Conservation (phyloP, 345 rosid species). For the Pseudoturritis turrita region DNA sequence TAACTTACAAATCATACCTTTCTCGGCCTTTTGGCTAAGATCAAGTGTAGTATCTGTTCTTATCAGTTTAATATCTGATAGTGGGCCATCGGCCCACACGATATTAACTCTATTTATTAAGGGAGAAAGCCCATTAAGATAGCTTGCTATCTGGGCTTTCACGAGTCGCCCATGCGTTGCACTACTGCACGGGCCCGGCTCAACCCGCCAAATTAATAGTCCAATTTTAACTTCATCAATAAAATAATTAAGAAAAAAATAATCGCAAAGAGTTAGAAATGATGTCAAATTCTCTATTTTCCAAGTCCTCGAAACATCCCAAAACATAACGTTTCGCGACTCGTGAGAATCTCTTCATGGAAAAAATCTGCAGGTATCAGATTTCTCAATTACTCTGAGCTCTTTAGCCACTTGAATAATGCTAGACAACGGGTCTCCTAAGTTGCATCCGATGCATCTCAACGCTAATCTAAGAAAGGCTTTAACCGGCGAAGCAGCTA, state of each 20-base stretch:
- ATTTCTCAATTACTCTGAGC: slow-evolving; percentile 6
- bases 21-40: slow-evolving; percentile 66
- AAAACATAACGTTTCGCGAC: too few relatives aligned
- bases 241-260: too few relatives aligned
- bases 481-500: background rate
- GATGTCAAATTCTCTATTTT: too few relatives aligned
- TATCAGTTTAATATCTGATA: slow-evolving; percentile 45
- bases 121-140: background rate
- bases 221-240: too few relatives aligned
- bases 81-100: background rate
- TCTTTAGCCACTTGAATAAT: slow-evolving; percentile 20
- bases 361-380: background rate
- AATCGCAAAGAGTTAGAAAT: too few relatives aligned
- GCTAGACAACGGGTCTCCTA: slow-evolving; percentile 11
- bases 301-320: too few relatives aligned
- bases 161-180: background rate
- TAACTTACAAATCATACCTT: slow-evolving; percentile 29
- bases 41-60: slow-evolving; percentile 58
- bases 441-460: slow-evolving; percentile 17
- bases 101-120: background rate
- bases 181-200: slow-evolving; percentile 14
- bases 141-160: slow-evolving; percentile 2
- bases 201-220: background rate
- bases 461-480: slow-evolving; percentile 17
- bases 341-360: too few relatives aligned